These are phyloP conservation scores for Metarhizium humberi DNA, from an alignment of 2,329 filamentous ascomycete genomes.

Conservation along the genomic window DNA sequence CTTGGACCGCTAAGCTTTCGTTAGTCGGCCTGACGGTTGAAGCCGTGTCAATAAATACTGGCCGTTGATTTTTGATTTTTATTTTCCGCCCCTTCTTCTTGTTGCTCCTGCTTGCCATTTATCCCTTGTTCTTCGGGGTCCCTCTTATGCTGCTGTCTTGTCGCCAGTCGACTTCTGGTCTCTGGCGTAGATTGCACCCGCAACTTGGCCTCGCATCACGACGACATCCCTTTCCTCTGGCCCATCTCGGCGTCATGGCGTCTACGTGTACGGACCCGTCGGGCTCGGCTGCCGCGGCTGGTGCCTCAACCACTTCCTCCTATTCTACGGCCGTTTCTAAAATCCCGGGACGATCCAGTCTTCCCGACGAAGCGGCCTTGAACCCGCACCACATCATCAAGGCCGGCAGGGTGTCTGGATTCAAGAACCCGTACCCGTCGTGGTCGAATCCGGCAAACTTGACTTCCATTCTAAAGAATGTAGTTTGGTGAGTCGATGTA, in stretches of 20 bases:
- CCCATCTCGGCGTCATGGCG: constrained; percentile 1
- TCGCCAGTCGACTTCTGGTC: constrained; percentile 5
- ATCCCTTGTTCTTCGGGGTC: not conserved
- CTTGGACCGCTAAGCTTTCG: too few species aligned
- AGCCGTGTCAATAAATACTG: not conserved
- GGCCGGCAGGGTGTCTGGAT: constrained; percentile 30
- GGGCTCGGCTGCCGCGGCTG: constrained; percentile 6
- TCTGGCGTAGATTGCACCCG: constrained; percentile 1
- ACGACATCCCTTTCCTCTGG: too few species aligned
- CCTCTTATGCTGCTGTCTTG: constrained; percentile 1
- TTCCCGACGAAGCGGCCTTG: constrained; percentile 31
- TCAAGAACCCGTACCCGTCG: constrained; percentile 44
- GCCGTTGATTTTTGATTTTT: not conserved
- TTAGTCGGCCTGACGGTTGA: too few species aligned
- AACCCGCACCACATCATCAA: constrained; percentile 40
- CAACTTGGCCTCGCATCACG: not conserved
- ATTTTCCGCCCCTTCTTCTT: not conserved
- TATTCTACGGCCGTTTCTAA: constrained; percentile 23
- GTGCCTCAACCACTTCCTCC: constrained; percentile 6
- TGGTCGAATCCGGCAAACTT: constrained; percentile 17
- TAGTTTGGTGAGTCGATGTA: constrained; percentile 25
- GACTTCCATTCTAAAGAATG: constrained; percentile 17
- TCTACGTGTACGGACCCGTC: constrained; percentile 5
- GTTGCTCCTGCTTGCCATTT: not conserved
- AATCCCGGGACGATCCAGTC: constrained; percentile 21